Conservation (phyloP, 164 flowering plant species). For the Malania oleifera region DNA sequence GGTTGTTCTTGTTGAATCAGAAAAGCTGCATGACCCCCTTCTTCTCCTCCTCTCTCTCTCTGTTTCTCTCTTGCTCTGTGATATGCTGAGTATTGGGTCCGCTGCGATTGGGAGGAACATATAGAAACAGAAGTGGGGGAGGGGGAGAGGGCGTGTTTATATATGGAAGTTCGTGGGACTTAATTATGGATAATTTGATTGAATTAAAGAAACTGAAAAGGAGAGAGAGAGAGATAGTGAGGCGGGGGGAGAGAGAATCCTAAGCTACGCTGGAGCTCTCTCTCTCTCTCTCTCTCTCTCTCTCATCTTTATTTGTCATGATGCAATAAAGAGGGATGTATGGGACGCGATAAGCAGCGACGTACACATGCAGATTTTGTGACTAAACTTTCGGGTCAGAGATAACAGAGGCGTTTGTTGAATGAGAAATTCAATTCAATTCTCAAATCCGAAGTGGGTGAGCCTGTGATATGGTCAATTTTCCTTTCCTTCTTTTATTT, state of each 20-base stretch:
- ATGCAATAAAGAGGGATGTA: conserved; percentile 16
- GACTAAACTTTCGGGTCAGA: conserved; percentile 55
- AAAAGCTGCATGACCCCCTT: conserved; percentile 3
- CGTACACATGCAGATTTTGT: conserved; percentile 54
- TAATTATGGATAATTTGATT: conserved; percentile 1
- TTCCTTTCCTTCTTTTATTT: background rate
- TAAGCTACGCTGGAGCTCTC: conserved; percentile 23
- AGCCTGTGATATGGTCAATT: conserved; percentile 18
- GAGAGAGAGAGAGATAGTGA: conserved; percentile 6
- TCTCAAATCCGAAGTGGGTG: conserved; percentile 13
- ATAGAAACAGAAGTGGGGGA: conserved; percentile 4
- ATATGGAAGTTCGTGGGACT: background rate
- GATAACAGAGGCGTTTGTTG: conserved; percentile 30
- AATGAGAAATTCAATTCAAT: conserved; percentile 15
- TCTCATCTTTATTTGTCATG: conserved; percentile 3
- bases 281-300: conserved; percentile 5
- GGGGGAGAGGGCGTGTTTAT: conserved; percentile 3
- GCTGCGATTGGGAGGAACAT: conserved; percentile 5
- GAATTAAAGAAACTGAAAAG: conserved; percentile 15
- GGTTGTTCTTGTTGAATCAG: conserved; percentile 4
- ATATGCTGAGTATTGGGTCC: background rate
- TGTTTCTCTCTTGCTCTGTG: background rate
- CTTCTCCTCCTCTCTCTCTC: background rate
- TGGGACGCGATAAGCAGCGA: conserved; percentile 21
- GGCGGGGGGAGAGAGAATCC: background rate